Base-by-base conservation (phyloP, 75 land plant species). In the Sequoiadendron giganteum region DNA sequence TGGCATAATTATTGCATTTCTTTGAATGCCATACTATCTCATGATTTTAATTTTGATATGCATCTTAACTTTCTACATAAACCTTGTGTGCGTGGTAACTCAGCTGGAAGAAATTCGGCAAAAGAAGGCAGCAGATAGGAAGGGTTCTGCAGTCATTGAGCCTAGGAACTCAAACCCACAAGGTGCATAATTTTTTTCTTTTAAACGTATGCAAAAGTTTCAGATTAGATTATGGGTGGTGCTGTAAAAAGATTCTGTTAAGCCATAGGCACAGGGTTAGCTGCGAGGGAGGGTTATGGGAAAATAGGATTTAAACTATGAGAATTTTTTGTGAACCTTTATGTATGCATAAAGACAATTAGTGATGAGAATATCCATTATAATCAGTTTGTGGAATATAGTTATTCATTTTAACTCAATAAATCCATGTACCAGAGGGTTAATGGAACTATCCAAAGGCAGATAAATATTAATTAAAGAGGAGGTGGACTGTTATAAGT, bases 71-170 rank as follows among this genome's bases (percentile, higher is more conserved):
- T 25, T 21, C 77, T 34, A 3, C 38, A 34, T 73, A 34, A 73
- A 73, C 38, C 77, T 73, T 32, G 49, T 85, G 58, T 85, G 65
- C 8, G 34, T 85, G 38, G 34, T 18, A 56, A 15, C 65, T 16
- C 86, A 95, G 96, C 84, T 95, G 93, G 96, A 95, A 47, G 96
- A 95, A 36, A 95, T 95, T 85, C 91, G 96, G 13, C 95, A 92
- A 77, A 95, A 93, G 86, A 88, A 92, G 86, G 95, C 95, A 2
- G 95, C 94, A 16, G 96, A 95, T 75, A 92, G 89, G 83, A 93
- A 91, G 75, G 80, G 86, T 5, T 86, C 92, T 19, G 86, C 95
- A 1, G 93, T 90, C 38, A 88, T 90, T 14, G 94, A 93, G 87
- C 88, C 86, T 14, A 87, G 79, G 36, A 68, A 85, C 21, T 52